Base-by-base conservation (phyloP, 305 asterid genomes). In the Fraxinus sp. region DNA sequence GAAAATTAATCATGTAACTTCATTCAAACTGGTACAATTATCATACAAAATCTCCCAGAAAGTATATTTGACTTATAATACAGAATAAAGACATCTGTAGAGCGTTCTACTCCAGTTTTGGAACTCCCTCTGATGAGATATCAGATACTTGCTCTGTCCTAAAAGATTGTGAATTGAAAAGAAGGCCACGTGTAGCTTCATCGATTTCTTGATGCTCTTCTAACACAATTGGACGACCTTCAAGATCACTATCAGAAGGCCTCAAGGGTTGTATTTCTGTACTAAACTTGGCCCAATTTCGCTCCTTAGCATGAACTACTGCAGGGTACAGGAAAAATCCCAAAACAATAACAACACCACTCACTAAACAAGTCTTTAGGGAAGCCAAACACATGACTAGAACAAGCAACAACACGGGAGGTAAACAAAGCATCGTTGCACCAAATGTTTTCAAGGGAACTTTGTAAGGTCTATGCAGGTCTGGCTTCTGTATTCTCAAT, bases 351-450 rank as follows among this genome's bases (percentile, higher is more conserved):
- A 94, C 94, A 0, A 74, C 82, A 3, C 92, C 92, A 41, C 97
- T 94, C 76, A 96, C 97, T 43, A 93, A 2, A 81, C 43, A 91
- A 2, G 99, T 96, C 88, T 64, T 87, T 10, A 77, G 30, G 13
- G 99, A 91, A 0, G 99, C 99, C 35, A 94, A 86, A 57, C 90
- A 90, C 99, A 96, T 96, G 72, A 96, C 99, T 8, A 96, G 90
- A 72, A 93, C 36, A 80, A 96, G 99, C 87, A 96, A 82, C 37
- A 91, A 33, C 0, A 92, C 84, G 1, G 99, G 97, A n/a, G 98
- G 99, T 72, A 93, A 59, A 84, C 97, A 96, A 73, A 96, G 88
- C 84, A 93, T 81, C 0, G 86, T 77, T 55, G 99, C 92, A 2
- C 97, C 95, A 57, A 89, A 76, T 30, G 97, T 94, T 66, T 86